Percentiles rank a stretch among this genome's conserved stretches.
These are phyloP conservation scores for Plantago lanceolata DNA, from an alignment of 305 asterid species.

Conservation along the genomic window DNA sequence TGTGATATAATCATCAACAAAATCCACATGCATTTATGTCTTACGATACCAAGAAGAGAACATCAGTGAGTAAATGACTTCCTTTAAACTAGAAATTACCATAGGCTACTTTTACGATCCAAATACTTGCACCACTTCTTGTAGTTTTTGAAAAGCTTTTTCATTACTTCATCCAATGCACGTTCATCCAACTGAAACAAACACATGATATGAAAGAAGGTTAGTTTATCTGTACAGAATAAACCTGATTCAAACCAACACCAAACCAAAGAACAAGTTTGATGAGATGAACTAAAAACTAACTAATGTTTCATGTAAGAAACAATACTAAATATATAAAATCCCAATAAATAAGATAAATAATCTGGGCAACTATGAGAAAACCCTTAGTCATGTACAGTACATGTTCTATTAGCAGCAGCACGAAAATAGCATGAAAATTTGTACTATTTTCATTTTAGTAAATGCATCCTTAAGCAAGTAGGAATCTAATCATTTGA, in stretches of 20 bases:
- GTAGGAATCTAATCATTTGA: not conserved
- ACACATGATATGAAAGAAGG: slow-evolving; percentile 13
- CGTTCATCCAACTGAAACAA: slow-evolving; percentile 79
- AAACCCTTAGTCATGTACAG: not conserved
- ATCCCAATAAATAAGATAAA: not conserved
- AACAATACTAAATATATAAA: no score
- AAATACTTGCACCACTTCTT: slow-evolving; percentile 99
- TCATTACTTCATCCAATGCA: slow-evolving; percentile 94
- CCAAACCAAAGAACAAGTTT: not conserved
- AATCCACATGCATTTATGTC: not conserved
- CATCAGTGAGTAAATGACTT: not conserved
- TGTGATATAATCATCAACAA: no score
- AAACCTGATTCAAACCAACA: not conserved
- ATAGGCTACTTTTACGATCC: slow-evolving; percentile 92
- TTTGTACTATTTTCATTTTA: not conserved
- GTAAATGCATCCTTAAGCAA: not conserved
- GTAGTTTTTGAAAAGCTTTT: slow-evolving; percentile 93
- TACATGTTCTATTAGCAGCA: not conserved
- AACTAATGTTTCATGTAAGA: not conserved
- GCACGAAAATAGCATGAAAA: not conserved
- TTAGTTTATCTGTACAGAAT: not conserved
- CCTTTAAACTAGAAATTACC: slow-evolving; percentile 36
- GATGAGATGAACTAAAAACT: not conserved
- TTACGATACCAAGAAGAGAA: not conserved
- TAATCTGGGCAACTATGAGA: not conserved